Evolutionary conservation across 331 rosid species (phyloP), one percentile per base, ranked within the genome.

Genomic region (Malus hybrid): DNA sequence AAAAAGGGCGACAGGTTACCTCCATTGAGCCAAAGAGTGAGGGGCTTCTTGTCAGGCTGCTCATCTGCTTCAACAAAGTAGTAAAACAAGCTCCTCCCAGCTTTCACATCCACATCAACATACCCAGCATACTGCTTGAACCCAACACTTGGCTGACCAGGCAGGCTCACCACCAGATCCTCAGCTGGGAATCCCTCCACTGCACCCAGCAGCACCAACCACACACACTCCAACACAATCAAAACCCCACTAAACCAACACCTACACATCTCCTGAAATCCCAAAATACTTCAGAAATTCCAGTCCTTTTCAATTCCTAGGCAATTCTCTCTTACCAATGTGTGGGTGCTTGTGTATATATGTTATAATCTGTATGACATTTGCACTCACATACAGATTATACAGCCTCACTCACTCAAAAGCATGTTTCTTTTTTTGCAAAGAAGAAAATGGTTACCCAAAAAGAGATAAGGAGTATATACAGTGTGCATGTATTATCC

Each of bases 21-120:
- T 91, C 98, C 98, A 86, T 93, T 93, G 85, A 93, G 98, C 98
- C 98, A 93, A 65, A 93, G 93, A 65, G 90, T 29, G 55, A 93
- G 89, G 14, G 97, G 90, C 44, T 87, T 90, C 16, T 76, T 77
- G 67, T 86, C 71, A 76, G 88, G 72, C 5, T 71, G 78, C 1
- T 75, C 69, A 0, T 89, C 87, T 70, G 97, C 98, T 75, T 93
- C 98, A 39, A 86, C 96, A 78, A 91, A 93, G 79, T 93, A 93
- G 75, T 93, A 93, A 76, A 93, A 93, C 69, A 93, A 73, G 71
- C 97, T 93, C 68, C 90, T 88, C 2, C 98, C 97, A 73, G 87
- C 79, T 2, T 79, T 79, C 11, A 85, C 83, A 80, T 93, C 94
- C 2, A 93, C 87, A 80, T 91, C 96, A 77, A 93, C 88, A 80